Evolutionary conservation across 2,329 filamentous ascomycete species (phyloP).

Genomic region (Davidsoniella eucalypti): DNA sequence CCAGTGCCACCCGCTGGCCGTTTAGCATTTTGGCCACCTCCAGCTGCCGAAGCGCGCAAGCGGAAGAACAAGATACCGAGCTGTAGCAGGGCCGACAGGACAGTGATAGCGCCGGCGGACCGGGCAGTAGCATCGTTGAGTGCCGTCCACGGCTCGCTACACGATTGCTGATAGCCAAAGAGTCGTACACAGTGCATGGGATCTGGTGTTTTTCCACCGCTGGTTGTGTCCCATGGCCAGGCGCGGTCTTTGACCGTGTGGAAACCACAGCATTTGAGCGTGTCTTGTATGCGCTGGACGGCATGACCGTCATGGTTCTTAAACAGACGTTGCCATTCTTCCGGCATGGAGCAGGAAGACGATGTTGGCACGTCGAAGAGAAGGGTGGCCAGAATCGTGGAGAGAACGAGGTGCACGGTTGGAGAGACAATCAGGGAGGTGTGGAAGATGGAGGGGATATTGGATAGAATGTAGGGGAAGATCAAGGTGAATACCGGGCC

Average conservation of each 20-base stretch:
- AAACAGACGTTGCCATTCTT: slow-evolving; percentile 16
- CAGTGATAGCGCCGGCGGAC: no score
- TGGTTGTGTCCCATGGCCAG: slow-evolving; percentile 38
- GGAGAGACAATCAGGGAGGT: background rate
- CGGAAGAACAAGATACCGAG: no score
- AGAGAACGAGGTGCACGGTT: background rate
- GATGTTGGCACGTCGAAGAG: slow-evolving; percentile 17
- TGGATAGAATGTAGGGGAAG: background rate
- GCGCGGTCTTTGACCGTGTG: slow-evolving; percentile 39
- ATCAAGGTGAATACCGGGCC: background rate
- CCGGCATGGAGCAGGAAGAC: slow-evolving; percentile 13
- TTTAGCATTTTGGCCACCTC: no score
- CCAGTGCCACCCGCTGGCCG: no score
- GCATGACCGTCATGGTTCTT: slow-evolving; percentile 28
- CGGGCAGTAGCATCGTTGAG: no score
- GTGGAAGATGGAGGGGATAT: background rate
- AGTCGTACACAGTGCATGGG: slow-evolving; percentile 13
- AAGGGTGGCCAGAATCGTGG: slow-evolving; percentile 26
- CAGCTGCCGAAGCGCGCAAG: no score
- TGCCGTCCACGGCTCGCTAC: slow-evolving; percentile 38
- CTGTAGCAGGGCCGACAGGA: no score
- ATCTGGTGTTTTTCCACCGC: slow-evolving; percentile 25
- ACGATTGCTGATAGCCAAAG: slow-evolving; percentile 31
- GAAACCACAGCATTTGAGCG: slow-evolving; percentile 50
- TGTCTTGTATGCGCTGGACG: slow-evolving; percentile 47